phyloP scores from a whole-genome alignment of 768 basidiomycete species.

The Calocybe cyanea region DNA sequence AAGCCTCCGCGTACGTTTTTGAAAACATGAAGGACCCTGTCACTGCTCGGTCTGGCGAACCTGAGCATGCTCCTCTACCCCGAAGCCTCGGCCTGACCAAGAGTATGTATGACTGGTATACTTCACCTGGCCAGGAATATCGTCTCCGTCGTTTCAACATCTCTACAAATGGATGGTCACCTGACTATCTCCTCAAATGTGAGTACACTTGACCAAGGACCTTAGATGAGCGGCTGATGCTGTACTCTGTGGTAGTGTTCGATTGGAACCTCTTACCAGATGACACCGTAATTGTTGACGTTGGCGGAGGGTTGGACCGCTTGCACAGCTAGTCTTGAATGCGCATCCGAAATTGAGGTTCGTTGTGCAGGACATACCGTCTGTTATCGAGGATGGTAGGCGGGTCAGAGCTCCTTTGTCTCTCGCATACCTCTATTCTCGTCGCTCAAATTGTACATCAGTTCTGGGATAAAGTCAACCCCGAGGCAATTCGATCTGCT shows the following conservation, averaged over 20 bases:
- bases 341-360: constrained; percentile 16
- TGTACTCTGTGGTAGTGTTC: constrained; percentile 13
- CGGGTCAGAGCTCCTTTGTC: constrained; percentile 3
- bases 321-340: constrained; percentile 19
- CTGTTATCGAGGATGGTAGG: constrained; percentile 14
- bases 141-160: constrained; percentile 2
- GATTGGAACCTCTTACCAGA: constrained; percentile 21
- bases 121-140: background rate
- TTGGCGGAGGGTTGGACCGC: constrained; percentile 26
- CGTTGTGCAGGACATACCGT: constrained; percentile 23
- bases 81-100: background rate
- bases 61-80: constrained; percentile 11
- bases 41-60: constrained; percentile 17
- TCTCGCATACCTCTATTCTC: background rate
- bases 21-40: constrained; percentile 23
- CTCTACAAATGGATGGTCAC: constrained; percentile 1
- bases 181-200: constrained; percentile 1
- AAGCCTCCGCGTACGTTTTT: constrained; percentile 21
- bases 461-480: constrained; percentile 7
- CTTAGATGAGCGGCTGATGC: background rate
- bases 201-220: background rate
- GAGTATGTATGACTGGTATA: background rate
- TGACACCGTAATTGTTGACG: constrained; percentile 25
- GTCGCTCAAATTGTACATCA: background rate
- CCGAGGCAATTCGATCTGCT: constrained; percentile 2